Evolutionary conservation across 78 protist genomes (phyloP).

Genomic region (Cavenderia fasciculata): DNA sequence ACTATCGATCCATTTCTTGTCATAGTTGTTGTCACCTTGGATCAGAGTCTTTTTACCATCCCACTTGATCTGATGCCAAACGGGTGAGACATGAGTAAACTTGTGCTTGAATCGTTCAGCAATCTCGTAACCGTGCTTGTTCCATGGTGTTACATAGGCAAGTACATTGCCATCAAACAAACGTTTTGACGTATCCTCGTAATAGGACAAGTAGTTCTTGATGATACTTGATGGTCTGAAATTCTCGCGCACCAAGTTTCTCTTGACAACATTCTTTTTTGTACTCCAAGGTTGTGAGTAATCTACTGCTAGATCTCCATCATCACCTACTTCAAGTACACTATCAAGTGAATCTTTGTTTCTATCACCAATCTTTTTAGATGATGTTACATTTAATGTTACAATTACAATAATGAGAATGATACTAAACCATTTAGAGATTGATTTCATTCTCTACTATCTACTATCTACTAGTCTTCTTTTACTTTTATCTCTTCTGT

Average conservation of each 20-base stretch:
- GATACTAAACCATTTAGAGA: no score
- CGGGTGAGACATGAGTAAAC: constrained; percentile 56
- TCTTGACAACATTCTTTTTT: constrained; percentile 6
- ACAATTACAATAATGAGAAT: no score
- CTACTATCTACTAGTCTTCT: no score
- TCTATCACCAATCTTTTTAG: no score
- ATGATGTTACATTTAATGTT: no score
- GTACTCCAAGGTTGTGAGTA: not conserved
- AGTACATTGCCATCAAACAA: not conserved
- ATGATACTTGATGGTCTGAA: constrained; percentile 3
- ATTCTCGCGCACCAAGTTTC: constrained; percentile 53
- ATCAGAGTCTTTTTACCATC: not conserved
- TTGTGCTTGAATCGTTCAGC: constrained; percentile 6
- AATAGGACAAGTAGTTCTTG: not conserved
- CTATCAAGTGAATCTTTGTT: no score
- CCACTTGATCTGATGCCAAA: constrained; percentile 38
- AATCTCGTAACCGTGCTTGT: constrained; percentile 23
- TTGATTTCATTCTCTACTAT: no score
- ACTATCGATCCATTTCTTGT: constrained; percentile 18
- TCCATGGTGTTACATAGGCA: constrained; percentile 66
- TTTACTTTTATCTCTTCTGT: no score
- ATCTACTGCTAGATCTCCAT: no score
- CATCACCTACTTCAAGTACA: no score
- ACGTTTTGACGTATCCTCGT: not conserved
- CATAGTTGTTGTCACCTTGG: constrained; percentile 44